phyloP scores from a whole-genome alignment of 1,284 basidiomycete genomes.

The Rhodotorula glutinis region DNA sequence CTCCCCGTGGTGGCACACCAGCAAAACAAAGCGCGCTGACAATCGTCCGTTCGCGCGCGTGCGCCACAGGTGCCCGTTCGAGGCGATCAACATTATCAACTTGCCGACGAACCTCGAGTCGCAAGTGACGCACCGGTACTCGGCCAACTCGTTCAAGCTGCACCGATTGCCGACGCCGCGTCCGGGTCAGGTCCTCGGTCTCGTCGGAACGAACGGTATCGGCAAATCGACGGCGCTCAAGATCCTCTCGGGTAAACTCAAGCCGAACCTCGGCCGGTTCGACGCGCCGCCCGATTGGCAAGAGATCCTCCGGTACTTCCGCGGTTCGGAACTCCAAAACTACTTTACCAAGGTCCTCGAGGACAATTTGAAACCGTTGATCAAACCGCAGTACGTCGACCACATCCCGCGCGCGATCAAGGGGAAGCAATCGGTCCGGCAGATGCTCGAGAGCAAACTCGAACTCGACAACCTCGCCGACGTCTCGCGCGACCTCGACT shows the following conservation, averaged over 20 bases:
- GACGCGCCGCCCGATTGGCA: constrained; percentile 98
- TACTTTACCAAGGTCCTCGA: constrained; percentile 99
- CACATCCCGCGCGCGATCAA: constrained; percentile 96
- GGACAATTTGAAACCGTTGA: constrained; percentile 93
- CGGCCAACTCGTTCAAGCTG: constrained; percentile 95
- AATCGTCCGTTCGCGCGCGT: constrained; percentile 8
- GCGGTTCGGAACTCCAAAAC: constrained; percentile 94
- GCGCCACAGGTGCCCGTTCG: constrained; percentile 79
- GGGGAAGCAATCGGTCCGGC: constrained; percentile 72
- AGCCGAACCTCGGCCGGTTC: constrained; percentile 86
- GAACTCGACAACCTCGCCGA: constrained; percentile 78
- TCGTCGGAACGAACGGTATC: constrained; percentile 97
- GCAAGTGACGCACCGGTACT: constrained; percentile 93
- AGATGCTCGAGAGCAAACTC: constrained; percentile 82
- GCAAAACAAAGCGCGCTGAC: background rate
- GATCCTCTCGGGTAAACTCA: constrained; percentile 89
- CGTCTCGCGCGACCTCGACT: constrained; percentile 78
- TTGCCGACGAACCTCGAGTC: constrained; percentile 91
- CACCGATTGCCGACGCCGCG: constrained; percentile 92
- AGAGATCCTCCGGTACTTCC: constrained; percentile 94
- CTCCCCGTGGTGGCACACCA: background rate
- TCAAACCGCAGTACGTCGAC: constrained; percentile 98
- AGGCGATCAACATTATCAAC: constrained; percentile 96
- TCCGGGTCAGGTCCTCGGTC: constrained; percentile 89
- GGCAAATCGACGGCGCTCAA: constrained; percentile 96